Percentiles rank a stretch among this genome's conserved stretches.
Conservation (phyloP, 2,329 filamentous ascomycete genomes). For the Diaporthe australafricana region DNA sequence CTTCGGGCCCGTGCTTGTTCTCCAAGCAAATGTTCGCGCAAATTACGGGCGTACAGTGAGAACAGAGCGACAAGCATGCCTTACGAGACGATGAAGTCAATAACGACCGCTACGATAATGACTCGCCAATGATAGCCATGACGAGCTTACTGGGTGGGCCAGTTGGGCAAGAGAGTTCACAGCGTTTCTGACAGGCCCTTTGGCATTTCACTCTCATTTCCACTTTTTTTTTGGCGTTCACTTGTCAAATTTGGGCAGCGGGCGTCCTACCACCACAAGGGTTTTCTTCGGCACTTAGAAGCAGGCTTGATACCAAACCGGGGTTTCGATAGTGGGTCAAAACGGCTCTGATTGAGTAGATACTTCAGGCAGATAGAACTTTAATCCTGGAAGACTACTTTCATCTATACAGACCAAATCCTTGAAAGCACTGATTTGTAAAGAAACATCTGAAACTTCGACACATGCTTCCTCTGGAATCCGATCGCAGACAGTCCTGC, state of each 20-base stretch:
- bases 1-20: background rate
- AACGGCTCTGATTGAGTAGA: constrained; percentile 17
- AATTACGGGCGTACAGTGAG: background rate
- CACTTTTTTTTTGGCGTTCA: background rate
- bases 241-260: constrained; percentile 8
- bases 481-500: constrained; percentile 17
- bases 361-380: constrained; percentile 20
- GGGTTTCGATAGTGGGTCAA: constrained; percentile 23
- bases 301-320: constrained; percentile 17
- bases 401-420: background rate
- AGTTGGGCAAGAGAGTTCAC: background rate
- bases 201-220: background rate
- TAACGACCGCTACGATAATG: constrained; percentile 42
- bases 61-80: background rate
- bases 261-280: background rate
- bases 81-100: constrained; percentile 39
- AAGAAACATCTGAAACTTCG: constrained; percentile 28
- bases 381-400: background rate
- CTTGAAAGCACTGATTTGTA: background rate
- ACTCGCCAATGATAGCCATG: constrained; percentile 19
- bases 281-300: constrained; percentile 19
- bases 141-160: background rate
- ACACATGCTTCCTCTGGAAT: constrained; percentile 16
- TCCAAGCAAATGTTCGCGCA: background rate
- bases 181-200: background rate